These are phyloP conservation scores for Aspergillus terreus DNA, from an alignment of 2,329 filamentous ascomycete genomes.

Conservation along the genomic window DNA sequence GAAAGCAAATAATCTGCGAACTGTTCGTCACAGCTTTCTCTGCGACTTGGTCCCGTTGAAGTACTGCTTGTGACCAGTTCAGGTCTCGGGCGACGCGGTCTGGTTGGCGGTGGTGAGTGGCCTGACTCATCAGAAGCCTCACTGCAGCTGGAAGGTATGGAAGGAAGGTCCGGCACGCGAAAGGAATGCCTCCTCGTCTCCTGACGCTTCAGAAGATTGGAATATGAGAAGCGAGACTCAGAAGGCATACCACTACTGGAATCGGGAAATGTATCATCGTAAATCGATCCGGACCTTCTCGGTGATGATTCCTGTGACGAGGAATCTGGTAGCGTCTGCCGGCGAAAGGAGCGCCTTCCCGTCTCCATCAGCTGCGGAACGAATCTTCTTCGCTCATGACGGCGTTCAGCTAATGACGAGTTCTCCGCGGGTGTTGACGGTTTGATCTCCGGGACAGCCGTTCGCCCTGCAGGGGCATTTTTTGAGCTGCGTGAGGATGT, in stretches of 20 bases:
- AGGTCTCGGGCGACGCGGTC: conserved; percentile 20
- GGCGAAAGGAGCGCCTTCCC: conserved; percentile 26
- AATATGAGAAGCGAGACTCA: conserved; percentile 45
- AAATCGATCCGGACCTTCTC: not conserved
- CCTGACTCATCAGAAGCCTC: conserved; percentile 43
- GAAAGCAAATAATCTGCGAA: conserved; percentile 74
- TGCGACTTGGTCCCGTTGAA: conserved; percentile 14
- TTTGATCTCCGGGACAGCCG: not conserved
- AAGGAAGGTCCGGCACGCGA: conserved; percentile 57
- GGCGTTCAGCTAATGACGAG: not conserved
- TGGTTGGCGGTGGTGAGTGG: conserved; percentile 45
- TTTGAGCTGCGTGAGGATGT: conserved; percentile 40
- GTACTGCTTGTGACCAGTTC: conserved; percentile 33
- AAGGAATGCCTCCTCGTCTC: conserved; percentile 52
- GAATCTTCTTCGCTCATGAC: conserved; percentile 25
- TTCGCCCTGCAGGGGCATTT: conserved; percentile 8
- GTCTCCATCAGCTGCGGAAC: conserved; percentile 31
- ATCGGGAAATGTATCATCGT: not conserved
- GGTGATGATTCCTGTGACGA: conserved; percentile 29
- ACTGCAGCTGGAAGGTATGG: conserved; percentile 60
- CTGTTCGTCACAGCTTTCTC: conserved; percentile 68
- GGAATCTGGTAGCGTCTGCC: conserved; percentile 22
- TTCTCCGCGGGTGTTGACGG: conserved; percentile 9
- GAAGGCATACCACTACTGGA: not conserved
- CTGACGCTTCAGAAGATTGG: conserved; percentile 37